phyloP scores from a whole-genome alignment of 208 protist genomes.

The Angomonas desouzai region DNA sequence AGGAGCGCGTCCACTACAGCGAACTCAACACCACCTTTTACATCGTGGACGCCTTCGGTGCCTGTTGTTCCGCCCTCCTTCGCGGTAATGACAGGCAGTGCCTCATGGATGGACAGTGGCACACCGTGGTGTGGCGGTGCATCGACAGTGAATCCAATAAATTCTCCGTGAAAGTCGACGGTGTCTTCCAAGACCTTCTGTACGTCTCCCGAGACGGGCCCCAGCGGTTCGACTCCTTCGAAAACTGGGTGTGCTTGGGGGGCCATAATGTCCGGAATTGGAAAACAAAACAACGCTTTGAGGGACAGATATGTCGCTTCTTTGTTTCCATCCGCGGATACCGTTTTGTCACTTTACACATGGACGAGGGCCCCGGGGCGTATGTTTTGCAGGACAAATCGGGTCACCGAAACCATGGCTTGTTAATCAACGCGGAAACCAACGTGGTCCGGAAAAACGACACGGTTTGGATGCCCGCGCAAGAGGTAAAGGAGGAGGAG shows the following conservation, averaged over 20 bases:
- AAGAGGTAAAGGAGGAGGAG: constrained; percentile 25
- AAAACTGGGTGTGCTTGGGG: constrained; percentile 79
- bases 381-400: constrained; percentile 78
- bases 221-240: constrained; percentile 57
- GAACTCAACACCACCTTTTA: constrained; percentile 82
- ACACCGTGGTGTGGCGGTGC: constrained; percentile 84
- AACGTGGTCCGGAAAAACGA: constrained; percentile 68
- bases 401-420: constrained; percentile 65
- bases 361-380: constrained; percentile 80
- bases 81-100: constrained; percentile 78
- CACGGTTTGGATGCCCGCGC: constrained; percentile 66
- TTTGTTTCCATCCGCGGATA: constrained; percentile 66
- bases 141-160: constrained; percentile 86
- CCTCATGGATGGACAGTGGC: constrained; percentile 85
- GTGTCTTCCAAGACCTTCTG: constrained; percentile 73
- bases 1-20: constrained; percentile 81
- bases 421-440: constrained; percentile 60
- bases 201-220: constrained; percentile 79
- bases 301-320: constrained; percentile 68
- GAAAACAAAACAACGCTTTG: constrained; percentile 61
- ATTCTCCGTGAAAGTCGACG: constrained; percentile 84
- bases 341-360: constrained; percentile 62
- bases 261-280: constrained; percentile 86
- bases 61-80: constrained; percentile 76
- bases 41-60: constrained; percentile 77